These are phyloP conservation scores for Chlamydomonas sp. DNA, from an alignment of 139 green algal species.

Conservation along the genomic window DNA sequence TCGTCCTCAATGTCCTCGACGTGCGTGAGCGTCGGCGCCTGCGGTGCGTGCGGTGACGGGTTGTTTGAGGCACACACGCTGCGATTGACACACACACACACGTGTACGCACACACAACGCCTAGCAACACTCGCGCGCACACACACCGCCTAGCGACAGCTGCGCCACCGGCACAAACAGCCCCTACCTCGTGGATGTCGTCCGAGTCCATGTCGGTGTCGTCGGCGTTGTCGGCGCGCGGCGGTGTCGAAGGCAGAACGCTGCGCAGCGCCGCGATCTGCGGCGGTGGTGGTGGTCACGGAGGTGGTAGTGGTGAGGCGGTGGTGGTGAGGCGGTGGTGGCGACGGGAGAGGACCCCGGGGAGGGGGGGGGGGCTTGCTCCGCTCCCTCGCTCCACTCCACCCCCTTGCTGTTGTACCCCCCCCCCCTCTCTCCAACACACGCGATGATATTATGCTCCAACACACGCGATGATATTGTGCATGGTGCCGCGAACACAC, in stretches of 20 bases:
- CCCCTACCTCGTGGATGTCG: slow-evolving; percentile 59
- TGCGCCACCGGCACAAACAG: no score
- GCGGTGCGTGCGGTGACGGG: slow-evolving; percentile 17
- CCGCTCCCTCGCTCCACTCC: background rate
- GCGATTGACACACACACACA: background rate
- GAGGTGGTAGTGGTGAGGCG: background rate
- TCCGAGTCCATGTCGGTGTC: slow-evolving; percentile 74
- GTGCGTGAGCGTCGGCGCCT: slow-evolving; percentile 27
- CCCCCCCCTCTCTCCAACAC: no score
- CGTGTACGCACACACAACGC: background rate
- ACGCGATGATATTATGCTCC: no score
- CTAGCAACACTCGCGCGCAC: slow-evolving; percentile 15
- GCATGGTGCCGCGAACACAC: background rate
- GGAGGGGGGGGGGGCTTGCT: background rate
- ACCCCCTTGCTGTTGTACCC: background rate
- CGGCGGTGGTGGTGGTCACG: background rate
- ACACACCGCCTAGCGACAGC: slow-evolving; percentile 7
- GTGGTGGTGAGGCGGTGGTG: background rate
- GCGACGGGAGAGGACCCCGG: background rate
- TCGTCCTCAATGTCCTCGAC: slow-evolving; percentile 80
- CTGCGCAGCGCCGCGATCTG: slow-evolving; percentile 1
- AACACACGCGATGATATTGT: background rate
- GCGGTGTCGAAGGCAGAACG: slow-evolving; percentile 3
- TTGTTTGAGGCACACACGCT: background rate
- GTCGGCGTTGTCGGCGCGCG: slow-evolving; percentile 12